Percentiles rank a stretch among this genome's conserved stretches.
phyloP scores from a whole-genome alignment of 495 filamentous ascomycete species.

The Rostrohypoxylon terebratum region DNA sequence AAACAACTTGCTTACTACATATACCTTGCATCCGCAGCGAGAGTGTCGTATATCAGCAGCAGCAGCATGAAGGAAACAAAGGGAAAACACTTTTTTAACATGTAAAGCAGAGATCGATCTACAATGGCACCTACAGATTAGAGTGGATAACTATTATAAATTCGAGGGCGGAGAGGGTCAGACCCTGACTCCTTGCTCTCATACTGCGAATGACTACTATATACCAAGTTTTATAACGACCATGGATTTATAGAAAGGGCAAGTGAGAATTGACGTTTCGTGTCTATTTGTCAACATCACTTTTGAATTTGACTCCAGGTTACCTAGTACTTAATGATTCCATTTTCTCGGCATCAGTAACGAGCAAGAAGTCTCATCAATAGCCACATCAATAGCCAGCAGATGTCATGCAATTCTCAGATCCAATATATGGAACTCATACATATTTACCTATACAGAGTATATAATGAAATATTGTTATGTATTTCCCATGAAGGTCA shows the following conservation, averaged over 20 bases:
- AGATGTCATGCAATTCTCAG: background rate
- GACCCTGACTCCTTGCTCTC: background rate
- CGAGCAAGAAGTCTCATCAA: background rate
- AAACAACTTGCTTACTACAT: slow-evolving; percentile 24
- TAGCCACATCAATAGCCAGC: background rate
- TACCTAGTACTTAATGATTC: too few relatives aligned
- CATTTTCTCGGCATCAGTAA: background rate
- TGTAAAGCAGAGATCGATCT: slow-evolving; percentile 32
- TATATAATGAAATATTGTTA: background rate
- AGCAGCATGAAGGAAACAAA: slow-evolving; percentile 22
- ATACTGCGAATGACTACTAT: background rate
- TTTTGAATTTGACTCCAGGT: background rate
- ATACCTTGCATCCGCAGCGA: slow-evolving; percentile 32
- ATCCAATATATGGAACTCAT: background rate
- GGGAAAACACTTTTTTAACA: slow-evolving; percentile 4
- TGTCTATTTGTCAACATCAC: background rate
- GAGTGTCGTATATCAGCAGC: slow-evolving; percentile 16
- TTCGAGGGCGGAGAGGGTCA: slow-evolving; percentile 6
- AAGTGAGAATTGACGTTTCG: too few relatives aligned
- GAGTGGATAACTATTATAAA: slow-evolving; percentile 56
- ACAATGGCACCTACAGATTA: slow-evolving; percentile 59
- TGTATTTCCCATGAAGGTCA: background rate
- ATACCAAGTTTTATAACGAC: background rate
- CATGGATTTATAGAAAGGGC: background rate
- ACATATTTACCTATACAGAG: too few relatives aligned